These are phyloP conservation scores for Amoeboaphelidium protococcarum DNA, from an alignment of 371 early-diverging fungal genomes.

Conservation along the genomic window DNA sequence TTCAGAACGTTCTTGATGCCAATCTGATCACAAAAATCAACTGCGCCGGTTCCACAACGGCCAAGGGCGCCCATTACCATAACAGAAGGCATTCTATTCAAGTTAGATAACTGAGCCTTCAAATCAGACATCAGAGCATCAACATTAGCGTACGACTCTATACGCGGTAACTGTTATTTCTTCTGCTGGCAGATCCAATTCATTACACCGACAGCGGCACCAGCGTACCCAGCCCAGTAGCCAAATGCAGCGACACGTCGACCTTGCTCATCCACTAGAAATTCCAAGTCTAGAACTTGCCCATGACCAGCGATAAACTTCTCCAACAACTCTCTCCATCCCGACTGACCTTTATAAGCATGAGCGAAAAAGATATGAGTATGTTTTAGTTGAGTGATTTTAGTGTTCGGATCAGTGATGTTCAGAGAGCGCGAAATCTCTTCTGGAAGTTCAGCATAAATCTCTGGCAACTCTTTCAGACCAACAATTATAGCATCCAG, in stretches of 20 bases:
- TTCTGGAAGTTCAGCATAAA: too few relatives aligned
- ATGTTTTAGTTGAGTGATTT: slow-evolving; percentile 64
- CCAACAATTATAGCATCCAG: slow-evolving; percentile 66
- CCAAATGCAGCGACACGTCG: slow-evolving; percentile 91
- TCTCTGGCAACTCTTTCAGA: slow-evolving; percentile 85
- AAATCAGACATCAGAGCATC: slow-evolving; percentile 38
- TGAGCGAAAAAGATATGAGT: slow-evolving; percentile 92
- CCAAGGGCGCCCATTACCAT: slow-evolving; percentile 95
- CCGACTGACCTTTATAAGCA: slow-evolving; percentile 82
- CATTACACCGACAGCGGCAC: slow-evolving; percentile 69
- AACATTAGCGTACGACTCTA: slow-evolving; percentile 63
- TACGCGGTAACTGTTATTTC: slow-evolving; percentile 23
- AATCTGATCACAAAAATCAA: slow-evolving; percentile 46
- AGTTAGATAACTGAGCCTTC: slow-evolving; percentile 32
- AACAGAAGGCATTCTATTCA: slow-evolving; percentile 40
- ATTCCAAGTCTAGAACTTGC: slow-evolving; percentile 72
- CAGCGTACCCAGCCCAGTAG: slow-evolving; percentile 88
- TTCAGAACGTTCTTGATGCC: slow-evolving; percentile 68
- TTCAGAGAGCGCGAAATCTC: too few relatives aligned
- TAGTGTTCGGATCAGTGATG: too few relatives aligned
- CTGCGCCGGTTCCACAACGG: slow-evolving; percentile 77
- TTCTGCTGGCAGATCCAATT: slow-evolving; percentile 64
- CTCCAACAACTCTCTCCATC: slow-evolving; percentile 63
- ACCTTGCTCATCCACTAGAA: slow-evolving; percentile 46
- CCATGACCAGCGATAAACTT: slow-evolving; percentile 69